Percentiles rank a stretch among this genome's conserved stretches.
Conservation (phyloP, 2,329 filamentous ascomycete species). For the Proliferodiscus dingleyae region DNA sequence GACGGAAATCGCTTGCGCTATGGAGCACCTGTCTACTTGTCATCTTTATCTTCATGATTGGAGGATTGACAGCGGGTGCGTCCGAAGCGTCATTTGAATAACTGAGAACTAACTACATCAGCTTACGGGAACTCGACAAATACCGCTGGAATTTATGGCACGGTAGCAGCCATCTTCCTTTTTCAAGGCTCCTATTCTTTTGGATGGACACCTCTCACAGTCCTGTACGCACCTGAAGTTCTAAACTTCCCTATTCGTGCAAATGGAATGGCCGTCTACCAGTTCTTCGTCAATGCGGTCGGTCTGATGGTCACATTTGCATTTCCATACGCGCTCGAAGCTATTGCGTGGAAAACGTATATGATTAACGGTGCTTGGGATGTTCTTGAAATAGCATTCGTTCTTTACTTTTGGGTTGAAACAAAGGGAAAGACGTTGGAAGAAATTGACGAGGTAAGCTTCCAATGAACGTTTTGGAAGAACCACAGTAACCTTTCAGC, state of each 20-base stretch:
- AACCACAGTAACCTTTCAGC: neutral
- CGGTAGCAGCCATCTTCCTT: conserved; percentile 45
- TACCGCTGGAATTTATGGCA: conserved; percentile 35
- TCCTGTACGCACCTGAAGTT: conserved; percentile 44
- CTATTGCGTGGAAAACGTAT: conserved; percentile 33
- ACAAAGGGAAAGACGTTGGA: conserved; percentile 29
- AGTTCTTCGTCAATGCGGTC: conserved; percentile 37
- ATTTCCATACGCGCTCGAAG: conserved; percentile 31
- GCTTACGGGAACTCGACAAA: conserved; percentile 14
- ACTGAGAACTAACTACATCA: neutral
- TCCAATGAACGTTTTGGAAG: neutral
- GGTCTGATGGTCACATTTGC: too few species aligned
- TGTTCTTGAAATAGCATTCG: conserved; percentile 15
- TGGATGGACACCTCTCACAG: conserved; percentile 45
- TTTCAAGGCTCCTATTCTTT: conserved; percentile 48
- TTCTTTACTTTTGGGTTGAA: conserved; percentile 32
- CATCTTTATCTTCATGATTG: conserved; percentile 46
- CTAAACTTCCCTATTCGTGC: conserved; percentile 33
- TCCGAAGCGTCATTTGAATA: conserved; percentile 15
- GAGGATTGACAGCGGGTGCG: conserved; percentile 48
- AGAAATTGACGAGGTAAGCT: conserved; percentile 33
- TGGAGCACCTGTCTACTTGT: conserved; percentile 36
- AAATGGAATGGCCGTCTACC: conserved; percentile 37
- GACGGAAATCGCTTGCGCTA: conserved; percentile 41
- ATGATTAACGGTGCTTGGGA: conserved; percentile 24